These are phyloP conservation scores for Trichoderma citrinoviride DNA, from an alignment of 2,329 filamentous ascomycete genomes.

Conservation along the genomic window DNA sequence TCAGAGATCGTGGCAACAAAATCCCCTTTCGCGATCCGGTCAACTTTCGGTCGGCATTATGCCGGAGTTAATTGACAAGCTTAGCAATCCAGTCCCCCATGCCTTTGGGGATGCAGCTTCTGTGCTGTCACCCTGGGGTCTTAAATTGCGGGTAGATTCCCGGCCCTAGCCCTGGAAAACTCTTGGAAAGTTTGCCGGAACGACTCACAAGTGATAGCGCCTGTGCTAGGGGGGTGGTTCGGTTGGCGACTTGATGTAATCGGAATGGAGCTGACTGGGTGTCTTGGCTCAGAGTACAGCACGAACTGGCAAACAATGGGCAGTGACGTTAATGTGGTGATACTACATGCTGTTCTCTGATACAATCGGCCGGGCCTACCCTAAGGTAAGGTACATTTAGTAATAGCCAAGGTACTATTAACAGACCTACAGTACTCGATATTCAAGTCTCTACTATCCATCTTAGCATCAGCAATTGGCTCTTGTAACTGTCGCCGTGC, in stretches of 20 bases:
- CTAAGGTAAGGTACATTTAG: too few species aligned
- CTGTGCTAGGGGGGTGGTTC: conserved; percentile 8
- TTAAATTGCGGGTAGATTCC: conserved; percentile 19
- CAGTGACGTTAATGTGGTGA: too few species aligned
- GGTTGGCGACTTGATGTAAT: not conserved
- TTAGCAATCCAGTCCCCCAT: not conserved
- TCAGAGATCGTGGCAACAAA: not conserved
- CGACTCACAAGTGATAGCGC: not conserved
- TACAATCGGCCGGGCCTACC: too few species aligned
- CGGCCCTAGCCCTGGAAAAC: conserved; percentile 11
- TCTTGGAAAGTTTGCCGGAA: conserved; percentile 3
- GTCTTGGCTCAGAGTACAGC: too few species aligned
- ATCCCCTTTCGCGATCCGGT: not conserved
- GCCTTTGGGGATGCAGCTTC: too few species aligned
- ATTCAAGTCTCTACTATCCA: too few species aligned
- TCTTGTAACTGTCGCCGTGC: too few species aligned
- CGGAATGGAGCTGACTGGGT: not conserved
- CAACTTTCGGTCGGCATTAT: not conserved
- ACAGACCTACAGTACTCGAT: too few species aligned
- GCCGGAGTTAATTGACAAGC: not conserved
- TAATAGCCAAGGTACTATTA: too few species aligned
- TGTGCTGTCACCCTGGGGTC: not conserved
- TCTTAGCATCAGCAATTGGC: too few species aligned
- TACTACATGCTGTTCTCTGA: too few species aligned
- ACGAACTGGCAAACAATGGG: too few species aligned